Evolutionary conservation across 345 rosid genomes (phyloP).

Genomic region (Odontarrhena argentea): DNA sequence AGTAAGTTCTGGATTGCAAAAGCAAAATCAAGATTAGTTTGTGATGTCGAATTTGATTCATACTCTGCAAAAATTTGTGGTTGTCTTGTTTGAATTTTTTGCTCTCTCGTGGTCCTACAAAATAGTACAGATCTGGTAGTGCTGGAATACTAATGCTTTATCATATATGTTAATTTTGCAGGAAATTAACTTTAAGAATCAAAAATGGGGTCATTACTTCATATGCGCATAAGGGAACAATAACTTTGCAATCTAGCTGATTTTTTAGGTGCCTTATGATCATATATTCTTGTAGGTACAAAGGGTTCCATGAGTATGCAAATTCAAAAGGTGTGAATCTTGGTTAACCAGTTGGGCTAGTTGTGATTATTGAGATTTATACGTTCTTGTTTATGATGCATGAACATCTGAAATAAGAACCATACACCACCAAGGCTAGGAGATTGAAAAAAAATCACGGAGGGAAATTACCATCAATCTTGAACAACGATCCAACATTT

Average conservation of each 20-base stretch:
- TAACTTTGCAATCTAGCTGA: neutral
- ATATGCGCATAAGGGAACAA: slow-evolving; percentile 76
- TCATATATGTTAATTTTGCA: slow-evolving; percentile 41
- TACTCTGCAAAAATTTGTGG: neutral
- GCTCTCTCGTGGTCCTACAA: neutral
- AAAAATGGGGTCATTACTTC: slow-evolving; percentile 95
- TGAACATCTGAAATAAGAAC: slow-evolving; percentile 79
- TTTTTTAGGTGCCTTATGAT: neutral
- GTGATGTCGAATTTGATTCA: neutral
- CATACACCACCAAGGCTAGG: slow-evolving; percentile 78
- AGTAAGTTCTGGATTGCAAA: slow-evolving; percentile 84
- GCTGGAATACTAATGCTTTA: neutral
- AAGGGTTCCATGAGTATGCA: slow-evolving; percentile 78
- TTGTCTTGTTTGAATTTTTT: neutral
- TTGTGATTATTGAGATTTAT: slow-evolving; percentile 52
- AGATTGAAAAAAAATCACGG: slow-evolving; percentile 59
- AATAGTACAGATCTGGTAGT: neutral
- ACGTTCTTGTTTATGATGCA: slow-evolving; percentile 34
- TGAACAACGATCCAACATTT: slow-evolving; percentile 67
- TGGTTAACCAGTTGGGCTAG: slow-evolving; percentile 79
- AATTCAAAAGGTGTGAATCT: slow-evolving; percentile 71
- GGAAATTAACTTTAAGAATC: slow-evolving; percentile 88
- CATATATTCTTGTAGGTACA: slow-evolving; percentile 56
- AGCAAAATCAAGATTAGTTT: slow-evolving; percentile 93
- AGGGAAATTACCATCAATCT: slow-evolving; percentile 58